Evolutionary conservation across 148 eudicot species (phyloP).

Genomic region (Rhododendron mucronatum): DNA sequence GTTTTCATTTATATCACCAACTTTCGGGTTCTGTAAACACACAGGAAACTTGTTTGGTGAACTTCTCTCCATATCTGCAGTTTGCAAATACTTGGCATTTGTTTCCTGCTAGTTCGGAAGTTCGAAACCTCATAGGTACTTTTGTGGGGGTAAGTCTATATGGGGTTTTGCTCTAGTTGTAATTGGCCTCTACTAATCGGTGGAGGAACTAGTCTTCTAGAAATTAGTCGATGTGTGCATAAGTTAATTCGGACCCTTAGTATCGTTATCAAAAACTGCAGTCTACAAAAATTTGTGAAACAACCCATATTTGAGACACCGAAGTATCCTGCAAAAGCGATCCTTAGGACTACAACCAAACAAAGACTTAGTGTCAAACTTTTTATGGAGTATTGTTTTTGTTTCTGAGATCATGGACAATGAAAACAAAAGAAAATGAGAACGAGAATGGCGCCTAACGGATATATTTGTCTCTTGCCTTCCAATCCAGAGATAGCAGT

Average conservation of each 20-base stretch:
- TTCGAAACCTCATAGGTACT: not conserved
- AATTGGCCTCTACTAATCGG: not conserved
- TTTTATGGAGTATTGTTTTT: not conserved
- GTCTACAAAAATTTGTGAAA: not conserved
- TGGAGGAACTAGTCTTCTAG: not conserved
- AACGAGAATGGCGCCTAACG: not conserved
- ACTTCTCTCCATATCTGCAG: not conserved
- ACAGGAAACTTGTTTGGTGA: not conserved
- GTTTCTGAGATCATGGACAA: not conserved
- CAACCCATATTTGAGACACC: not conserved
- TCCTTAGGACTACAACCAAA: not conserved
- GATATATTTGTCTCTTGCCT: not conserved
- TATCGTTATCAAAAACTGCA: not conserved
- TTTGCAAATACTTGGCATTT: not conserved
- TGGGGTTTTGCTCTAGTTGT: not conserved
- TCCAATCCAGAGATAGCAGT: not conserved
- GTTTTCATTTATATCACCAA: not conserved
- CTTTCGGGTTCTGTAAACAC: not conserved
- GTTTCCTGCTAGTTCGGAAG: not conserved
- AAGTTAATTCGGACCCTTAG: not conserved
- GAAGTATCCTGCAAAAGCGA: not conserved
- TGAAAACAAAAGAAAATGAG: not conserved
- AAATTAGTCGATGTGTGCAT: not conserved
- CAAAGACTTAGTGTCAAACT: not conserved
- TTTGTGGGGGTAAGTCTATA: not conserved